Evolutionary conservation across 2,329 filamentous ascomycete genomes (phyloP), one percentile per base, ranked within the genome.

Genomic region (Blastomyces gilchristii): DNA sequence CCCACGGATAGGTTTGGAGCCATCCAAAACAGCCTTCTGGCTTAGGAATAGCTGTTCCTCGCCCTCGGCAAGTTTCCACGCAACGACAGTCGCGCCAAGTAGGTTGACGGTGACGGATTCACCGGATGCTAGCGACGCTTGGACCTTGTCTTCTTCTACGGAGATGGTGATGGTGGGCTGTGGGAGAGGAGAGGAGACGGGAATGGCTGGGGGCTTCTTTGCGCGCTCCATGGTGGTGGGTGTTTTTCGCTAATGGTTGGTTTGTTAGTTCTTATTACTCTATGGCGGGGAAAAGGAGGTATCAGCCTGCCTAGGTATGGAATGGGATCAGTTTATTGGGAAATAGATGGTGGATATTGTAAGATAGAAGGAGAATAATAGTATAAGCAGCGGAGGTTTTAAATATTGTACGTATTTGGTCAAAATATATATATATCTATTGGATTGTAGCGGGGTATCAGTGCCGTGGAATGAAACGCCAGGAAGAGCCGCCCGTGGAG

Each of bases 71-170:
- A 89, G 87, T 81, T 94, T 96, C 94, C 94, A 99, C 76, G 89
- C 94, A 64, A 89, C 86, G 58, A 99, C 88, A 0, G 92, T 97
- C 12, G 94, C 94, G 64, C 94, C 94, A 71, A 89, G 89, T n/a
- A 97, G 85, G 65, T 96, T 81, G 47, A 99, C 82, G 67, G 91
- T 87, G 68, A 96, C 85, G 62, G 85, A 90, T 78, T 97, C 92
- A 68, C 93, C 92, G 0, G 90, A 89, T 49, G 91, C 90, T 53
- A 97, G 84, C 39, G 82, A 83, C 43, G 93, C 93, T n/a, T 84
- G 83, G 60, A 97, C 87, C 65, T 85, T 86, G 72, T 85, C 85
- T 70, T 89, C 83, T 37, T 86, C 84, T 71, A 92, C 86, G 74
- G 85, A 85, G 71, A 97, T 88, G 67, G 87, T 85, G 71, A 97